These are phyloP conservation scores for Solanum boliviense DNA, from an alignment of 257 asterid genomes.

Conservation along the genomic window DNA sequence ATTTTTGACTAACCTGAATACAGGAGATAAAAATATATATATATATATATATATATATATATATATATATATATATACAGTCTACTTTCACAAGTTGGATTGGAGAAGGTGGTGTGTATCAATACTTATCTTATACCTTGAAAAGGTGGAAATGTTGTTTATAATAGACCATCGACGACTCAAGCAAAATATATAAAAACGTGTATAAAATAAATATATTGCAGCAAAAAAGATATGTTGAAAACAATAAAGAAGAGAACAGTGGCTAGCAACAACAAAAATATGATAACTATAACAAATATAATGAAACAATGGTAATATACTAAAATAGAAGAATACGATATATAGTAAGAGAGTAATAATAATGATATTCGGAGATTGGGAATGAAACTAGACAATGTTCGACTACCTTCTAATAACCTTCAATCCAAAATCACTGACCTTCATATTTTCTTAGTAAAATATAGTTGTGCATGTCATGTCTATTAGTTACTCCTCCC, in stretches of 20 bases:
- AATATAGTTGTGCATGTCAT: no score
- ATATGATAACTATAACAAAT: not conserved
- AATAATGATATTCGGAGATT: not conserved
- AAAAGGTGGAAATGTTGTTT: no score
- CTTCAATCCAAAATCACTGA: not conserved
- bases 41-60: no score
- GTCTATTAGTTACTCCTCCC: no score
- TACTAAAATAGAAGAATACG: not conserved
- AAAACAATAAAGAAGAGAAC: not conserved
- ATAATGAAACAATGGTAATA: not conserved
- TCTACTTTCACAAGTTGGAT: not conserved
- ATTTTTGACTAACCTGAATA: no score
- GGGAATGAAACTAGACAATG: not conserved
- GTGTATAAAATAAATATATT: not conserved
- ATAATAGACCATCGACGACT: accelerated
- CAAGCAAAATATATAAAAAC: not conserved
- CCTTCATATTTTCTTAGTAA: no score
- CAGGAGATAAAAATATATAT: no score
- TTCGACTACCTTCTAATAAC: not conserved
- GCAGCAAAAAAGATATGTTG: not conserved
- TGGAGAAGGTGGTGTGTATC: not conserved
- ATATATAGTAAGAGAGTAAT: not conserved
- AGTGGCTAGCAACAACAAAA: not conserved
- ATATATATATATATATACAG: no score
- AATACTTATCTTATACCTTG: not conserved